Percentiles rank a stretch among this genome's conserved stretches.
Conservation (phyloP, 345 rosid species). For the Balakata baccata region DNA sequence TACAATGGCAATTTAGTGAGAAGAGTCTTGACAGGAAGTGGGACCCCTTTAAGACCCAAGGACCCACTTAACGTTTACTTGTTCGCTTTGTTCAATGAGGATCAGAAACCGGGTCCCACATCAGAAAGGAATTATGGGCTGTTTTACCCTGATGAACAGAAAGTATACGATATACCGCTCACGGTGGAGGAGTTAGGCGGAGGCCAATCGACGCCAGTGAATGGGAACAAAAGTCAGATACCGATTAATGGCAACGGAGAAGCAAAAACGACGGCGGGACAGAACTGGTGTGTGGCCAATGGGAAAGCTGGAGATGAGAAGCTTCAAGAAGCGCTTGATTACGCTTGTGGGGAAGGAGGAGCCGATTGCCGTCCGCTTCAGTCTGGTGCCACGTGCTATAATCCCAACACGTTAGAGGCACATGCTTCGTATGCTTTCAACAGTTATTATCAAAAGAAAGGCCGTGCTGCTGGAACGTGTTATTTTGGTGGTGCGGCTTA, state of each 20-base stretch:
- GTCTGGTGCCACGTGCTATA: constrained; percentile 60
- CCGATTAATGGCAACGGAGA: constrained; percentile 17
- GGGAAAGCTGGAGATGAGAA: constrained; percentile 51
- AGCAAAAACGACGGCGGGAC: constrained; percentile 21
- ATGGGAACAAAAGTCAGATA: constrained; percentile 30
- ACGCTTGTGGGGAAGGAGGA: constrained; percentile 84
- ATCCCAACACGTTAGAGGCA: constrained; percentile 72
- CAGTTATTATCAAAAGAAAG: constrained; percentile 79
- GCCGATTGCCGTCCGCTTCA: constrained; percentile 87
- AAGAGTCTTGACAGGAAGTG: constrained; percentile 26
- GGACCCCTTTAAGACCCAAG: constrained; percentile 28
- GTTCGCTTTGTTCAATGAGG: constrained; percentile 32
- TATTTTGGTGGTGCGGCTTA: constrained; percentile 83
- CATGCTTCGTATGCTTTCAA: constrained; percentile 96
- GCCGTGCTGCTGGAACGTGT: constrained; percentile 68
- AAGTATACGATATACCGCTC: constrained; percentile 23
- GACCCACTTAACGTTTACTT: constrained; percentile 28
- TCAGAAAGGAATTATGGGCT: constrained; percentile 28
- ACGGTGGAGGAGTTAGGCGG: constrained; percentile 11
- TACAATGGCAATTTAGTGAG: constrained; percentile 34
- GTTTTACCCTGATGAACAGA: constrained; percentile 27
- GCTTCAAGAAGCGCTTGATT: constrained; percentile 71
- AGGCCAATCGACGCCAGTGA: constrained; percentile 25
- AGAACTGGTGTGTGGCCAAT: constrained; percentile 77
- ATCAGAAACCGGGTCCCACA: constrained; percentile 30